Percentiles rank a stretch among this genome's conserved stretches.
phyloP scores from a whole-genome alignment of 1,284 basidiomycete genomes.

The Ceratobasidium sp. region DNA sequence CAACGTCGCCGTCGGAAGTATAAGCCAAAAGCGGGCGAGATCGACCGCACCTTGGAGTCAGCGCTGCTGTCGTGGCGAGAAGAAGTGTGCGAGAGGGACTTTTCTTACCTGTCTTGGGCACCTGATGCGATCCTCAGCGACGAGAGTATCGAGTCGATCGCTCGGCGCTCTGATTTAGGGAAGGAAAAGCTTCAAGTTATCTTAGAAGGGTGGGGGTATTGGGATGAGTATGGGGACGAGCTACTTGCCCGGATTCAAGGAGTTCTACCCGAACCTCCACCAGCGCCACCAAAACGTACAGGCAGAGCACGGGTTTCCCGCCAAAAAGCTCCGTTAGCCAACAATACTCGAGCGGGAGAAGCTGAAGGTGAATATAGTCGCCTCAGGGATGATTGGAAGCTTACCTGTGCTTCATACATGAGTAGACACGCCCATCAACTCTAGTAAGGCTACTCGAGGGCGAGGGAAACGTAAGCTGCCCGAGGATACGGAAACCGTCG shows the following conservation, averaged over 20 bases:
- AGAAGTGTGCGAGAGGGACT: slow-evolving; percentile 17
- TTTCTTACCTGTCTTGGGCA: slow-evolving; percentile 8
- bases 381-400: neutral
- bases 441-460: neutral
- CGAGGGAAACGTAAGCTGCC: neutral
- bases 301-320: too few species aligned
- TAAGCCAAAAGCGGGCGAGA: neutral
- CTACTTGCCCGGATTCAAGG: slow-evolving; percentile 1
- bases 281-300: neutral
- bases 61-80: slow-evolving; percentile 8
- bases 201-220: neutral
- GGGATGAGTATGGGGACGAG: slow-evolving; percentile 7
- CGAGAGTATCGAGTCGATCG: slow-evolving; percentile 13
- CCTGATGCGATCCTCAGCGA: slow-evolving; percentile 13
- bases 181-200: neutral
- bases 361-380: too few species aligned
- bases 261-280: neutral
- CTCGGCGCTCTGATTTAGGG: slow-evolving; percentile 2
- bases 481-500: neutral
- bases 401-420: neutral
- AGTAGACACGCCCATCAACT: neutral
- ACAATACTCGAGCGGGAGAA: too few species aligned
- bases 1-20: neutral
- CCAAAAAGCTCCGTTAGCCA: neutral
- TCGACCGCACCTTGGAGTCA: neutral